A percentile compares a stretch with the other conserved stretches of the same genome.
Conservation (phyloP, 2,329 filamentous ascomycete species). For the Aotearoamyces nothofagi region DNA sequence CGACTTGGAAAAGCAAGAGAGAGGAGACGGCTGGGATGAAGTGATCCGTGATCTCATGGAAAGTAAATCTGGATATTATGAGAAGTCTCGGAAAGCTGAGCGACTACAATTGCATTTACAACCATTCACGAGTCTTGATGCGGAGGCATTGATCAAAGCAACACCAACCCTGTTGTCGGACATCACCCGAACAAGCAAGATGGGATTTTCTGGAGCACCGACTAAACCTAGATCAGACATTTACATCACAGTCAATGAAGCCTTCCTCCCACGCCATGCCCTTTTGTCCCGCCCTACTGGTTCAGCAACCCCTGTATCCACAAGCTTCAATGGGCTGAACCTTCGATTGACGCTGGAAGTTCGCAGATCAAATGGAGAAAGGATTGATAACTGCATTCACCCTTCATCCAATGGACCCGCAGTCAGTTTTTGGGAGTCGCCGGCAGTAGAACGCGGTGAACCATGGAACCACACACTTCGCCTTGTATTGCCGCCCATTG, state of each 20-base stretch:
- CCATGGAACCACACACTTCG: constrained; percentile 82
- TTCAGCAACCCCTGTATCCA: constrained; percentile 57
- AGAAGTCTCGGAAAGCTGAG: constrained; percentile 57
- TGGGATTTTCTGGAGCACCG: constrained; percentile 87
- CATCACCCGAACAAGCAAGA: constrained; percentile 68
- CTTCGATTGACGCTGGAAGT: constrained; percentile 85
- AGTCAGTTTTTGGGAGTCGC: constrained; percentile 78
- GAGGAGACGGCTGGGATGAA: constrained; percentile 54
- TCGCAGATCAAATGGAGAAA: constrained; percentile 59
- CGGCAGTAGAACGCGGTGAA: constrained; percentile 62
- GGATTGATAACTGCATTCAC: constrained; percentile 78
- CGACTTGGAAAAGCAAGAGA: constrained; percentile 42
- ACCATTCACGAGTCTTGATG: constrained; percentile 62
- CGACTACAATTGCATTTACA: constrained; percentile 67
- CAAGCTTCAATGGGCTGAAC: constrained; percentile 50
- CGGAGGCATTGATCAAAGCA: constrained; percentile 66
- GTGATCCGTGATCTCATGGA: constrained; percentile 60
- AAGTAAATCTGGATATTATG: constrained; percentile 58
- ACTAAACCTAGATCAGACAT: constrained; percentile 85
- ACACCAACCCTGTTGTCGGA: constrained; percentile 80
- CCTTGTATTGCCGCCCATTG: constrained; percentile 60
- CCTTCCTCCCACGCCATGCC: constrained; percentile 63
- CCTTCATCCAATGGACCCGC: constrained; percentile 67
- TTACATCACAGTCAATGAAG: constrained; percentile 73
- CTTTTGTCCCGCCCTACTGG: constrained; percentile 51